phyloP scores from a whole-genome alignment of 2,329 filamentous ascomycete species.

The Aspergillus intermedius region DNA sequence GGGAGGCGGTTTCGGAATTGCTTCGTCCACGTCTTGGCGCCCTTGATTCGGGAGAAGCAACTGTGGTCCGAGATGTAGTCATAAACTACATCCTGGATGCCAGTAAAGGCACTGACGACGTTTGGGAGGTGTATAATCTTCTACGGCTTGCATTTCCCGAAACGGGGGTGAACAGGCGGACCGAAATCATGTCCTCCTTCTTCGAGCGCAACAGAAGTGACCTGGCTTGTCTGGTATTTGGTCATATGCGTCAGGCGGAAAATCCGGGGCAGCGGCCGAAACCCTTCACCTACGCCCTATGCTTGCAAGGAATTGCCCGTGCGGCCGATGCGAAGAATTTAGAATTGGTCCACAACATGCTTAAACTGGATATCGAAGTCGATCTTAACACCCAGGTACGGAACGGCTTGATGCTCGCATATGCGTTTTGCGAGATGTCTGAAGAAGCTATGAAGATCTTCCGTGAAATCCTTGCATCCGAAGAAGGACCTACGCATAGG shows the following conservation, averaged over 20 bases:
- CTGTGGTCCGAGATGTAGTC: constrained; percentile 59
- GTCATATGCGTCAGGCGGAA: constrained; percentile 80
- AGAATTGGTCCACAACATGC: constrained; percentile 78
- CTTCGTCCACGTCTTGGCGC: constrained; percentile 58
- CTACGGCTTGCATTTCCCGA: constrained; percentile 54
- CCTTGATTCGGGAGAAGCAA: constrained; percentile 52
- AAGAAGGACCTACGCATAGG: constrained; percentile 79
- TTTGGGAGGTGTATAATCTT: constrained; percentile 57
- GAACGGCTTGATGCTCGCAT: constrained; percentile 83
- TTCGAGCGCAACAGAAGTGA: constrained; percentile 71
- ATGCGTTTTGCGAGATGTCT: constrained; percentile 62
- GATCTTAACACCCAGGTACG: constrained; percentile 68
- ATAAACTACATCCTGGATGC: constrained; percentile 61
- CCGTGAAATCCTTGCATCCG: constrained; percentile 71
- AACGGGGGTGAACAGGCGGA: constrained; percentile 59
- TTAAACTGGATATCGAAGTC: constrained; percentile 83
- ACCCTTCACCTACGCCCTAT: constrained; percentile 67
- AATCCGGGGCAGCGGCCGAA: constrained; percentile 59
- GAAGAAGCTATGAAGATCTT: constrained; percentile 69
- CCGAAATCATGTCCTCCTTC: constrained; percentile 72
- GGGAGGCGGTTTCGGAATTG: constrained; percentile 72
- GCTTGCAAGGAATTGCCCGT: constrained; percentile 67
- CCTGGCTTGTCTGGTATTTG: constrained; percentile 80
- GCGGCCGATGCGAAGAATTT: constrained; percentile 58
- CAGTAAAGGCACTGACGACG: constrained; percentile 54